Percentiles rank a stretch among this genome's conserved stretches.
phyloP scores from a whole-genome alignment of 805 yeast genomes.

The Saccharomycopsis vini region DNA sequence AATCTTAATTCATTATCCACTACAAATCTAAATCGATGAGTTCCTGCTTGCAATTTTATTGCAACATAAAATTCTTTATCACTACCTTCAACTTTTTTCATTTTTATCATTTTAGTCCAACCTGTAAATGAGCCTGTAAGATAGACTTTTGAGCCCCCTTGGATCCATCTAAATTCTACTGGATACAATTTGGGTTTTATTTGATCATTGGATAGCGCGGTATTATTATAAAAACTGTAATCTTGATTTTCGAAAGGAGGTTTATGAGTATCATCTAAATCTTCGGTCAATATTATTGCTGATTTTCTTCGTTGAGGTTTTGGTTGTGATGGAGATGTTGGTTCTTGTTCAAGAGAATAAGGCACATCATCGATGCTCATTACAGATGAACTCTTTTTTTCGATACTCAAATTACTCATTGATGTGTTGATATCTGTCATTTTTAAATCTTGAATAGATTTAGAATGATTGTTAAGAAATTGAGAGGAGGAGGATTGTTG shows the following conservation, averaged over 20 bases:
- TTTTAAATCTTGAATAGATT: too few relatives aligned
- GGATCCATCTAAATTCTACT: slow-evolving; percentile 80
- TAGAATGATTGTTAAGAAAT: too few relatives aligned
- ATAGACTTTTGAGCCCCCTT: slow-evolving; percentile 93
- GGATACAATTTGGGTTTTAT: slow-evolving; percentile 25
- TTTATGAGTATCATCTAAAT: too few relatives aligned
- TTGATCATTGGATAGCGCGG: too few relatives aligned
- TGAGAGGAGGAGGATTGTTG: too few relatives aligned
- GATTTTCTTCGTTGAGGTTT: slow-evolving; percentile 45
- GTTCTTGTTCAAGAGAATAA: too few relatives aligned
- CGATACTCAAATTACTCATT: slow-evolving; percentile 9
- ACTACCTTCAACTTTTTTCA: slow-evolving; percentile 43
- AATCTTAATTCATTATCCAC: slow-evolving; percentile 89
- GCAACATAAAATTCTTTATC: slow-evolving; percentile 56
- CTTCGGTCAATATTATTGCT: slow-evolving; percentile 64
- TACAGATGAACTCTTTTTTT: slow-evolving; percentile 11
- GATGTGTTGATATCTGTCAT: slow-evolving; percentile 12
- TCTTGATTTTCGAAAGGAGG: too few relatives aligned
- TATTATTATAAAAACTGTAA: too few relatives aligned
- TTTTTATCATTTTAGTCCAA: slow-evolving; percentile 95
- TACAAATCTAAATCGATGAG: slow-evolving; percentile 87
- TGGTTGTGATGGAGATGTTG: too few relatives aligned
- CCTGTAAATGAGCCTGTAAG: slow-evolving; percentile 97
- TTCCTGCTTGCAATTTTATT: slow-evolving; percentile 77
- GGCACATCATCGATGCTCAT: slow-evolving; percentile 18